phyloP scores from a whole-genome alignment of 2,329 filamentous ascomycete species.

The Fusarium sp. region DNA sequence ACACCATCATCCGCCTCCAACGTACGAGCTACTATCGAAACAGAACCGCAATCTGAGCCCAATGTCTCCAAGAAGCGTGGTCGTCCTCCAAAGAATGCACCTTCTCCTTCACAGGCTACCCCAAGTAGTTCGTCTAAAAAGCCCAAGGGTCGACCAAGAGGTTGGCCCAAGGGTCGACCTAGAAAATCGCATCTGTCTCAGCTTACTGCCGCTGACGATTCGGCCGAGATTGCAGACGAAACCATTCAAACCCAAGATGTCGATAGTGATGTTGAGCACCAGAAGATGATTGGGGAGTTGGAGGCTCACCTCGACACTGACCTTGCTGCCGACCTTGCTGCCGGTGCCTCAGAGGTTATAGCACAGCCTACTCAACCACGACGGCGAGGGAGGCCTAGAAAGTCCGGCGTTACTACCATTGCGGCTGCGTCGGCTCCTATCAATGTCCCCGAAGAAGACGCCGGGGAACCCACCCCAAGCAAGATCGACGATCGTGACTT shows the following conservation, averaged over 20 bases:
- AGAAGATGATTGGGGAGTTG: conserved; percentile 35
- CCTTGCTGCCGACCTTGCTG: conserved; percentile 31
- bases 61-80: conserved; percentile 48
- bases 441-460: conserved; percentile 7
- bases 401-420: conserved; percentile 49
- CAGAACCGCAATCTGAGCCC: conserved; percentile 13
- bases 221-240: not conserved
- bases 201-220: conserved; percentile 15
- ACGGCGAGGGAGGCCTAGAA: conserved; percentile 50
- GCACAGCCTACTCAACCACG: conserved; percentile 17
- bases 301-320: conserved; percentile 40
- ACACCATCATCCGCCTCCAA: conserved; percentile 22
- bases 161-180: conserved; percentile 51
- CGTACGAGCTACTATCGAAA: conserved; percentile 2
- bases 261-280: conserved; percentile 36
- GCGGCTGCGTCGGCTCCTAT: conserved; percentile 29
- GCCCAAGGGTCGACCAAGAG: conserved; percentile 46
- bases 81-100: conserved; percentile 53
- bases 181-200: conserved; percentile 45
- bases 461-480: conserved; percentile 7
- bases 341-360: conserved; percentile 8
- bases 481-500: conserved; percentile 11
- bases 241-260: conserved; percentile 3
- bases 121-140: conserved; percentile 29
- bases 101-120: conserved; percentile 9